Evolutionary conservation across 2,329 filamentous ascomycete genomes (phyloP), one percentile per base, ranked within the genome.

Genomic region (Periconia digitata): DNA sequence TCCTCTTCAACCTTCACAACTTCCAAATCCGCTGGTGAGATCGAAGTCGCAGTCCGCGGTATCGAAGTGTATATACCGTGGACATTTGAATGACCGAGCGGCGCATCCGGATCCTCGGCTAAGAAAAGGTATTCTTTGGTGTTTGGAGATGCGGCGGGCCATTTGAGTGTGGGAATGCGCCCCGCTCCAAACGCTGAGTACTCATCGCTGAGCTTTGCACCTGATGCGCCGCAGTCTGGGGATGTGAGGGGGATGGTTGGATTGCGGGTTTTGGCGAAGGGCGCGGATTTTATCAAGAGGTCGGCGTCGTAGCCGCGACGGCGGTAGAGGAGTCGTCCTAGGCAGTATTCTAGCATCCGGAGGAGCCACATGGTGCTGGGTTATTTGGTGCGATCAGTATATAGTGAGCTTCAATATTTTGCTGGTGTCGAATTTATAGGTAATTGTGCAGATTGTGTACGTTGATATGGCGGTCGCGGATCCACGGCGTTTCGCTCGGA

Each of bases 1-100:
- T 21, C 42, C 10, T 16, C 21, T 15, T 44, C 32, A n/a, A 37
- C 42, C 6, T 16, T 6, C 29, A 37, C 20, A 12, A 44, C 17
- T 17, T 44, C 32, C 4, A 44, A 22, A 38, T 37, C 32, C 6
- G 29, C 20, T 6, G 42, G 29, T 16, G 18, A 37, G 8, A 44
- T 21, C 8, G 32, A 44, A 6, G 32, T 49, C 2, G 21, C 34
- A 1, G 36, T 45, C 15, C 35, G 37, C 5, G 43, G 42, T 6
- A 46, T 50, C n/a, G 27, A 29, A 13, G 22, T 39, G 35, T 43
- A 50, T 5, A 50, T 43, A 3, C 43, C 47, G 22, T 50, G 47
- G 2, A 43, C 43, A 13, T 46, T 50, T 4, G 47, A 13, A 17
- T 46, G 32, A 2, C 43, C 43, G 7, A 43, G n/a, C 23, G 47